These are phyloP conservation scores for Sporisorium graminicola DNA, from an alignment of 1,284 basidiomycete genomes.

Conservation along the genomic window DNA sequence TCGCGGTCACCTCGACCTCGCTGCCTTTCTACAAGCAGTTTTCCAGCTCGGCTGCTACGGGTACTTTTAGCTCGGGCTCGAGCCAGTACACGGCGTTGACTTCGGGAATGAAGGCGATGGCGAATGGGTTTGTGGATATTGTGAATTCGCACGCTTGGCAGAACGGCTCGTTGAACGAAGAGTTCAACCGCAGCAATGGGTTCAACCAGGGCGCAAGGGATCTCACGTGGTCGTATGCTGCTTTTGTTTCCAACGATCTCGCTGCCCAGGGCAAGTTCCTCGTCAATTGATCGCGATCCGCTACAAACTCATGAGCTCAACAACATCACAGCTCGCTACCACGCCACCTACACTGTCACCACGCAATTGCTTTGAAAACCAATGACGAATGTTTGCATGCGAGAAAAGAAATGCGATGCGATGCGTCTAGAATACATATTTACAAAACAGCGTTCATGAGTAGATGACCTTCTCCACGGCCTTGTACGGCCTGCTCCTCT, in stretches of 20 bases:
- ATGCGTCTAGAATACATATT: background rate
- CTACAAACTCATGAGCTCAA: too few species aligned
- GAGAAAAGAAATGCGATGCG: background rate
- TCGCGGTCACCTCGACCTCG: conserved; percentile 37
- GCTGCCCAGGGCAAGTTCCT: conserved; percentile 41
- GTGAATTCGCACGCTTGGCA: conserved; percentile 39
- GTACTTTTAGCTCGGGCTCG: conserved; percentile 22
- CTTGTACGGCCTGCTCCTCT: conserved; percentile 20
- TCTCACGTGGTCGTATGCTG: conserved; percentile 60
- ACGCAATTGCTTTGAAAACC: background rate
- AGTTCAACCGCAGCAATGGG: conserved; percentile 50
- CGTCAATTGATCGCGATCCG: background rate
- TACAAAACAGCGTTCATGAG: background rate
- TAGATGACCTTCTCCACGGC: conserved; percentile 30
- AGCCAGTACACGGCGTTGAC: conserved; percentile 34
- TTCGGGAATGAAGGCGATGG: conserved; percentile 45
- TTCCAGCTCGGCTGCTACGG: conserved; percentile 23
- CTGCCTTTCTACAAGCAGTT: conserved; percentile 55
- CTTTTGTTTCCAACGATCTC: conserved; percentile 42
- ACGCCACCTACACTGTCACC: too few species aligned
- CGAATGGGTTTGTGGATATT: conserved; percentile 48
- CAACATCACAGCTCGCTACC: too few species aligned
- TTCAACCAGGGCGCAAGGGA: conserved; percentile 56
- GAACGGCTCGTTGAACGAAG: conserved; percentile 56
- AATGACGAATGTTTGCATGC: background rate